phyloP scores from a whole-genome alignment of 2,329 filamentous ascomycete species.

The Huntiella moniliformis region DNA sequence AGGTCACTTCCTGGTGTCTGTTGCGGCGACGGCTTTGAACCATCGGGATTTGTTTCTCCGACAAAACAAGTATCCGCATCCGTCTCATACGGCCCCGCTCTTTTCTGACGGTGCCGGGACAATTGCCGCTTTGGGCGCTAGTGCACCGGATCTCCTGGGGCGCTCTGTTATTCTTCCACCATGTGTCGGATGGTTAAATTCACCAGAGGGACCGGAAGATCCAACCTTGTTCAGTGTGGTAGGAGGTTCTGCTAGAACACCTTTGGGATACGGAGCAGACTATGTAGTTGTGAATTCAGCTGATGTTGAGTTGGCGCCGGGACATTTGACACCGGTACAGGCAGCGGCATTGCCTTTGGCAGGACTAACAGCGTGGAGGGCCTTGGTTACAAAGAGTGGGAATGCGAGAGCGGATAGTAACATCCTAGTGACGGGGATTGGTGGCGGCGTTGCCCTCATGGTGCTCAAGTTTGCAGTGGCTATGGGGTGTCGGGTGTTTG shows the following conservation, averaged over 20 bases:
- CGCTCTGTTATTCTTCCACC: slow-evolving; percentile 66
- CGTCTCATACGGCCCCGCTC: slow-evolving; percentile 60
- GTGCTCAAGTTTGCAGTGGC: slow-evolving; percentile 62
- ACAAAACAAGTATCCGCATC: slow-evolving; percentile 74
- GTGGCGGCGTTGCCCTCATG: slow-evolving; percentile 76
- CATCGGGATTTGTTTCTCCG: slow-evolving; percentile 92
- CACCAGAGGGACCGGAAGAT: slow-evolving; percentile 55
- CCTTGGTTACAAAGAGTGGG: slow-evolving; percentile 58
- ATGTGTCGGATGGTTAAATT: slow-evolving; percentile 55
- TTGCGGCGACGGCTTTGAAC: slow-evolving; percentile 71
- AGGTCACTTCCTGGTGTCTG: slow-evolving; percentile 52
- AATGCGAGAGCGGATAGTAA: slow-evolving; percentile 48
- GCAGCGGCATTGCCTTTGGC: slow-evolving; percentile 72
- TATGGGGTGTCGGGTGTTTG: slow-evolving; percentile 58
- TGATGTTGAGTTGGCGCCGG: slow-evolving; percentile 60
- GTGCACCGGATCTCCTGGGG: slow-evolving; percentile 25
- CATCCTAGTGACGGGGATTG: slow-evolving; percentile 76
- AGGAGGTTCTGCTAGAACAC: slow-evolving; percentile 45
- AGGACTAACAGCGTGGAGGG: slow-evolving; percentile 76
- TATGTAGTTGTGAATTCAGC: slow-evolving; percentile 46
- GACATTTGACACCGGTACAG: slow-evolving; percentile 52
- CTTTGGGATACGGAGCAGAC: slow-evolving; percentile 55
- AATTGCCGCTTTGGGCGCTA: slow-evolving; percentile 45
- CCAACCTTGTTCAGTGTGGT: slow-evolving; percentile 40
- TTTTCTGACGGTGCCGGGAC: slow-evolving; percentile 67